phyloP scores from a whole-genome alignment of 1,284 basidiomycete genomes.

The Malassezia globosa region DNA sequence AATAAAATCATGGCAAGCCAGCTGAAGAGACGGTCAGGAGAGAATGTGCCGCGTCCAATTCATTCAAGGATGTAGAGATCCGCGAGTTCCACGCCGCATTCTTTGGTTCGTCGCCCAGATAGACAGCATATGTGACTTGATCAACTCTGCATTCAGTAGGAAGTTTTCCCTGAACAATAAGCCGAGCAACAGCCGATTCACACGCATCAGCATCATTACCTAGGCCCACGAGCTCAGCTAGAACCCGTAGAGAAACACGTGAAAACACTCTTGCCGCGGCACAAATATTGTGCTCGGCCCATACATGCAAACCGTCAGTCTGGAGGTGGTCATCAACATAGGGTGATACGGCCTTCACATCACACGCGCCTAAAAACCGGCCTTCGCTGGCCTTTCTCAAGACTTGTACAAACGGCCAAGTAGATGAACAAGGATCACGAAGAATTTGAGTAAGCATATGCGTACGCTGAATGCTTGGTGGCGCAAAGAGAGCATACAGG shows the following conservation, averaged over 20 bases:
- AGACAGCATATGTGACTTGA: constrained; percentile 4
- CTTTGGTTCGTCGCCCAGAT: not conserved
- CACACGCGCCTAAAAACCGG: constrained; percentile 4
- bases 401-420: constrained; percentile 73
- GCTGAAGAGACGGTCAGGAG: constrained; percentile 12
- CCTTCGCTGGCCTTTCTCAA: constrained; percentile 51
- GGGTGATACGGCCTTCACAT: not conserved
- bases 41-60: constrained; percentile 7
- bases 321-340: not conserved
- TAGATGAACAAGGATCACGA: constrained; percentile 55
- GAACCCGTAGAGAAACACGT: not conserved
- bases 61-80: not conserved
- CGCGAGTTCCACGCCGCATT: not conserved
- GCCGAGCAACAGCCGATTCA: not conserved
- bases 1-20: too few relatives aligned
- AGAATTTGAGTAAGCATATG: constrained; percentile 60
- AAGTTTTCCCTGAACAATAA: constrained; percentile 1
- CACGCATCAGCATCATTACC: constrained; percentile 50
- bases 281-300: not conserved
- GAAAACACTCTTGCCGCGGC: not conserved
- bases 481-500: constrained; percentile 89
- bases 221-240: constrained; percentile 42
- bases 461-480: constrained; percentile 87
- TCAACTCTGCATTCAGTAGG: not conserved
- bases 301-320: not conserved